A percentile compares a stretch with the other conserved stretches of the same genome.
These are phyloP conservation scores for Azolla pinnata DNA, from an alignment of 75 land plant genomes.

Conservation along the genomic window DNA sequence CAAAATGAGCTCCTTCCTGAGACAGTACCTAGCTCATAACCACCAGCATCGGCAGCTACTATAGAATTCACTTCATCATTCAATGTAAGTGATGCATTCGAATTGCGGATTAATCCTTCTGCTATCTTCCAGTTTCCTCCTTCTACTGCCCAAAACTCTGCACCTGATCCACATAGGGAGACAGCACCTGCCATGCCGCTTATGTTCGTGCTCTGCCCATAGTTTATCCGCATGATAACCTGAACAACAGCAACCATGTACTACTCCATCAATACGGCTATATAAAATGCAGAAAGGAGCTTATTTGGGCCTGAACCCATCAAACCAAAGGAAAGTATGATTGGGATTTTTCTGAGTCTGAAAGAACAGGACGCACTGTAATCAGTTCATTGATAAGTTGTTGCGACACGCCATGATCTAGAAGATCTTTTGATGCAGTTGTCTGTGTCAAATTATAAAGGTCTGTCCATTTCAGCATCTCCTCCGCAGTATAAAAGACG, in stretches of 20 bases:
- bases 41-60: slow-evolving; percentile 26
- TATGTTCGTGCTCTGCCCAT: slow-evolving; percentile 80
- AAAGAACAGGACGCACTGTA: slow-evolving; percentile 75
- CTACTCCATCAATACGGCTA: background rate
- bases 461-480: slow-evolving; percentile 78
- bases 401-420: slow-evolving; percentile 45
- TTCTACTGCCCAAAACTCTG: slow-evolving; percentile 76
- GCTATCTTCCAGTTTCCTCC: slow-evolving; percentile 97
- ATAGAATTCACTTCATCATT: slow-evolving; percentile 52
- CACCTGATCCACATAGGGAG: slow-evolving; percentile 83
- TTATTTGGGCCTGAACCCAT: background rate
- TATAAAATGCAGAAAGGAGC: background rate
- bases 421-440: slow-evolving; percentile 42
- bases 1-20: slow-evolving; percentile 46
- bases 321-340: background rate
- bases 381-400: slow-evolving; percentile 72
- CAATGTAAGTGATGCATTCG: slow-evolving; percentile 61
- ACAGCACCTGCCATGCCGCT: slow-evolving; percentile 97
- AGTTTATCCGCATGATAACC: slow-evolving; percentile 92
- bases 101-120: slow-evolving; percentile 58
- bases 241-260: slow-evolving; percentile 20
- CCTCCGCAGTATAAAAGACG: slow-evolving; percentile 68
- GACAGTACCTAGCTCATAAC: slow-evolving; percentile 48
- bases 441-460: slow-evolving; percentile 50
- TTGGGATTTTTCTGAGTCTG: too few relatives aligned